Base-by-base conservation (phyloP, 805 yeast genomes). In the Candida vartiovaarae region DNA sequence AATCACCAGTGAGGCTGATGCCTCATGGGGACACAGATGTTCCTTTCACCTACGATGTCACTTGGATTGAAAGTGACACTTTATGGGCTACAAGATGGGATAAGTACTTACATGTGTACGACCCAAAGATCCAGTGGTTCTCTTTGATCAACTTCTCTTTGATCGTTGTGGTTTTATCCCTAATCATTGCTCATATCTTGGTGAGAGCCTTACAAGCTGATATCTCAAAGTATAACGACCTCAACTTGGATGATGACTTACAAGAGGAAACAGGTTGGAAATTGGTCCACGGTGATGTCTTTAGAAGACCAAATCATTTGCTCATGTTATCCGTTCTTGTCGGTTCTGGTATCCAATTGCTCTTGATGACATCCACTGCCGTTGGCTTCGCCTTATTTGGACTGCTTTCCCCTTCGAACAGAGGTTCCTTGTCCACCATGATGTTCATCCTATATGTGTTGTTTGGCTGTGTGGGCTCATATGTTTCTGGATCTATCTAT, bases 41-140 rank as follows among this genome's bases (percentile, higher is more conserved):
- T n/a, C 60, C 71, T 20, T 93, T 79, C 67, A 77, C 95, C n/a
- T 93, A 93, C 65, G 81, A 93, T 3, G 93, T 91, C 20, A 67
- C 61, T 32, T 93, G 91, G 72, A 62, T 66, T 23, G 75, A 75
- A 43, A 82, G 91, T 7, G 71, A 70, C 5, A 85, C 93, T 3
- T 78, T 80, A 4, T 93, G 98, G 98, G 98, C 97, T 31, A 91
- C 98, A 3, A 81, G 99, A 68, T 93, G 99, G 99, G 99, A 93
- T 64, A 87, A 88, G 64, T 93, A 93, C 62, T 71, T 93, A 57
- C 95, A 87, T 55, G 93, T 85, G 25, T 84, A 82, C 61, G 95
- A 87, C 60, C 95, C 97, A 45, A 83, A 84, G 60, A 85, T 93
- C 54, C 97, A 93, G 67, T 91, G 98, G 97, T 86, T 89, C 57